Evolutionary conservation across 768 basidiomycete species (phyloP), one percentile per base, ranked within the genome.

Genomic region (Mycena vulgaris): DNA sequence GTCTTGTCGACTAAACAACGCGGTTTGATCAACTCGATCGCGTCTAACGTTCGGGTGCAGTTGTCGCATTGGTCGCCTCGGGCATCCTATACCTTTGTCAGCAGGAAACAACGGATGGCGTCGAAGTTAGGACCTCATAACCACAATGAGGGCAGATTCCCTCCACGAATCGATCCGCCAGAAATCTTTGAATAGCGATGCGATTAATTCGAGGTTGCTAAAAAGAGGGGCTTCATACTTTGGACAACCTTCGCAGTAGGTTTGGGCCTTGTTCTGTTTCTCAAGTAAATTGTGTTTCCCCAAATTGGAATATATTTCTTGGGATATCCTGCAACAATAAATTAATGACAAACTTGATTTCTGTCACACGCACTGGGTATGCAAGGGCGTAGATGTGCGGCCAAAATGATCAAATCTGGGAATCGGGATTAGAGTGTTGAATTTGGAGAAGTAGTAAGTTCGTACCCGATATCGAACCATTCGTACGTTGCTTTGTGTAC

Each of bases 21-120:
- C n/a, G 98, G 98, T 74, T 95, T 92, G 80, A 98, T 87, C 63
- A 99, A 88, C 75, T 98, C 96, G 68, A 97, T 89, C 2, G 98
- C 95, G 72, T 98, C 95, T 49, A 98, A 89, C 2, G 98, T 98
- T 63, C 95, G 89, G 51, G 92, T 91, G 80, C 98, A 99, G 62
- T 90, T 86, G 80, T 99, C 98, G 80, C 98, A 99, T 83, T 99
- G 98, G 80, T 99, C 98, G 10, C 98, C 98, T 39, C 98, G 93
- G 37, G 97, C 98, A 75, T 98, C 98, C 93, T 95, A 64, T 30
- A 23, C 6, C 33, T 27, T 23, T 8, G 30, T 71, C 51, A 48
- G 8, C 27, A 67, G 17, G 23, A 49, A 31, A 40, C 1, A 27
- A 21, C 39, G 37, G 42, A 61, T 59, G 60, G 27, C 28, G 23